phyloP scores from a whole-genome alignment of 2,329 filamentous ascomycete species.

The Tolypocladium endophyticum region DNA sequence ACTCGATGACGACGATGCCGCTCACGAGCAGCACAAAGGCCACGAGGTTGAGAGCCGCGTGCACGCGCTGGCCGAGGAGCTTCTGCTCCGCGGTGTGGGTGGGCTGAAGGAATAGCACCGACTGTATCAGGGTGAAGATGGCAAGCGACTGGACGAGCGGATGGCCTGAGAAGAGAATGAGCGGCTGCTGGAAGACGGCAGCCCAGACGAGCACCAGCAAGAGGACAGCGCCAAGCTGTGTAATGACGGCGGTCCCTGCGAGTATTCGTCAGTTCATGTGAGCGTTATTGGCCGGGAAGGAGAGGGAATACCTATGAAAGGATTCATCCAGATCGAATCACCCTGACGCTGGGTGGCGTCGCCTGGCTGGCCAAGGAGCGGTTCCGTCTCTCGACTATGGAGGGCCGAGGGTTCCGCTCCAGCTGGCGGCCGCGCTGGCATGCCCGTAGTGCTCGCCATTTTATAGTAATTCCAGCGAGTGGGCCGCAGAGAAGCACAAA shows the following conservation, averaged over 20 bases:
- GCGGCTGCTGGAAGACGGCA: slow-evolving; percentile 54
- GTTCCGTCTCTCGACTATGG: slow-evolving; percentile 27
- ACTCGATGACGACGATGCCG: slow-evolving; percentile 63
- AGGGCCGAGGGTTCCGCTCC: slow-evolving; percentile 9
- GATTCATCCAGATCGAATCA: slow-evolving; percentile 56
- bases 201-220: slow-evolving; percentile 70
- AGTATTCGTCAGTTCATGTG: not conserved
- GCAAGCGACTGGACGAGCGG: slow-evolving; percentile 62
- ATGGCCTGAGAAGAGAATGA: slow-evolving; percentile 82
- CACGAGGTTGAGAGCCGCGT: slow-evolving; percentile 60
- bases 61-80: slow-evolving; percentile 43
- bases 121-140: slow-evolving; percentile 66
- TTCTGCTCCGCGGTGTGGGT: slow-evolving; percentile 73
- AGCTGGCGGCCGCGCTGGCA: slow-evolving; percentile 40
- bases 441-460: slow-evolving; percentile 62
- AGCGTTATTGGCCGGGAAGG: not conserved
- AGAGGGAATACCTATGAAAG: slow-evolving; percentile 55
- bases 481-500: not conserved
- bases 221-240: slow-evolving; percentile 68
- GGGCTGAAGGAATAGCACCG: slow-evolving; percentile 77
- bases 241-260: slow-evolving; percentile 68
- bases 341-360: slow-evolving; percentile 62
- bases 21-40: slow-evolving; percentile 50
- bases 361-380: slow-evolving; percentile 46
- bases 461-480: not conserved